These are phyloP conservation scores for Pyrenochaeta sp. DNA, from an alignment of 2,329 filamentous ascomycete genomes.

Conservation along the genomic window DNA sequence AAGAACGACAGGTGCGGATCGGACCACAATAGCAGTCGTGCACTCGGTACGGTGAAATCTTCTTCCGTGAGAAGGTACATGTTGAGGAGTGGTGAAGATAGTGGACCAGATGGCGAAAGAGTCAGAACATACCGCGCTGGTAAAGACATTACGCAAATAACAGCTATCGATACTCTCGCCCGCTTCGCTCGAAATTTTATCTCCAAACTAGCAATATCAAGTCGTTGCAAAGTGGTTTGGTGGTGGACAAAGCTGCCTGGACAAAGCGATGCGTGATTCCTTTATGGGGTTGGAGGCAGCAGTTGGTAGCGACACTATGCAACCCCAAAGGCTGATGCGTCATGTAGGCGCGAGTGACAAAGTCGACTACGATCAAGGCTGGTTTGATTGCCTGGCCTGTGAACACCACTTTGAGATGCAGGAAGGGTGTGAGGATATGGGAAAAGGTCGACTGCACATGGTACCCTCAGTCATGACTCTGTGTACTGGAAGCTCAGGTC, in stretches of 20 bases:
- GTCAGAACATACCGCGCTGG: constrained; percentile 34
- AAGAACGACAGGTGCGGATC: not conserved
- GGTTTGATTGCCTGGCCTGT: not conserved
- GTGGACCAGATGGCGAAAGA: not conserved
- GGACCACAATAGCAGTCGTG: constrained; percentile 3
- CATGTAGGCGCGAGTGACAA: not conserved
- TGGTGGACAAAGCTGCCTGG: not conserved
- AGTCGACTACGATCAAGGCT: not conserved
- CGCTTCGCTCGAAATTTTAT: not conserved
- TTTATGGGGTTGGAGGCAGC: constrained; percentile 1
- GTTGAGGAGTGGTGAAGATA: not conserved
- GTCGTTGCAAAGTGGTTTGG: not conserved
- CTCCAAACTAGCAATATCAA: not conserved
- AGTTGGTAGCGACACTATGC: not conserved
- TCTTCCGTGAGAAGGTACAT: not conserved
- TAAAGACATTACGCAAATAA: constrained; percentile 32
- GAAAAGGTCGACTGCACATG: constrained; percentile 2
- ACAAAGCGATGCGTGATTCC: not conserved
- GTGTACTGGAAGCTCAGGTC: not conserved
- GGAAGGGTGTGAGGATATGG: not conserved
- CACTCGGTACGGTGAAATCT: not conserved
- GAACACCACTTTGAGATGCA: not conserved
- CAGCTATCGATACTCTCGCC: not conserved
- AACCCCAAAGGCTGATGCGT: not conserved
- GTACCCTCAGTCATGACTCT: not conserved